Evolutionary conservation across 805 yeast genomes (phyloP), one percentile per base, ranked within the genome.

Genomic region (Yarrowia keelungensis): DNA sequence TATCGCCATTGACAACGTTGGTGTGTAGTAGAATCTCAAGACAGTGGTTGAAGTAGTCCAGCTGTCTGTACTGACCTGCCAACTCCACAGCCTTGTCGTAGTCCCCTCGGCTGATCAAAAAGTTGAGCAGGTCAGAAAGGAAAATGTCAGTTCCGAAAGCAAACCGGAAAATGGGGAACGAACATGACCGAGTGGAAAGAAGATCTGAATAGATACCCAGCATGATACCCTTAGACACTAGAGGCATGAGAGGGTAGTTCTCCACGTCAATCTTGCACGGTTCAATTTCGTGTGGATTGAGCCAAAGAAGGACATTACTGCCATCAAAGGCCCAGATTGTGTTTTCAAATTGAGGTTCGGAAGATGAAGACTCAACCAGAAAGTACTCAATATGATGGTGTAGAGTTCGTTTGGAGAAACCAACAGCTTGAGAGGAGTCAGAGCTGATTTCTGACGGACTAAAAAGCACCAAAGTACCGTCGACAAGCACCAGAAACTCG

Each of bases 181-280:
- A 53, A 32, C 76, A 77, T 16, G 77, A 79, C 12, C 74, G 71
- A 49, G 81, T 73, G 14, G 73, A 72, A 14, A 79, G 73, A 11
- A 79, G 72, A 68, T 83, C 86, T 10, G 83, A 75, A 67, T 85
- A 87, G n/a, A 84, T 74, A 5, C 87, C 85, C 66, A 83, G 78
- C 8, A 85, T 75, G 62, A 84, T 76, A 42, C 86, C 87, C 69
- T 84, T 83, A 43, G 78, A 80, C n/a, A 78, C 71, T 43, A 84
- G 76, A 42, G 83, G 76, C 5, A 85, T 81, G 26, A 85, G 75
- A 0, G 88, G 88, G 72, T 85, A 85, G n/a, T 83, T 78, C 39
- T 82, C 83, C n/a, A 81, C 74, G 69, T 22, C 35, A 22, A 58
- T 47, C 16, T 65, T 43, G 42, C 66, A 42, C 22, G 67, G 53